These are phyloP conservation scores for Colletotrichum sp. DNA, from an alignment of 2,329 filamentous ascomycete species.

Conservation along the genomic window DNA sequence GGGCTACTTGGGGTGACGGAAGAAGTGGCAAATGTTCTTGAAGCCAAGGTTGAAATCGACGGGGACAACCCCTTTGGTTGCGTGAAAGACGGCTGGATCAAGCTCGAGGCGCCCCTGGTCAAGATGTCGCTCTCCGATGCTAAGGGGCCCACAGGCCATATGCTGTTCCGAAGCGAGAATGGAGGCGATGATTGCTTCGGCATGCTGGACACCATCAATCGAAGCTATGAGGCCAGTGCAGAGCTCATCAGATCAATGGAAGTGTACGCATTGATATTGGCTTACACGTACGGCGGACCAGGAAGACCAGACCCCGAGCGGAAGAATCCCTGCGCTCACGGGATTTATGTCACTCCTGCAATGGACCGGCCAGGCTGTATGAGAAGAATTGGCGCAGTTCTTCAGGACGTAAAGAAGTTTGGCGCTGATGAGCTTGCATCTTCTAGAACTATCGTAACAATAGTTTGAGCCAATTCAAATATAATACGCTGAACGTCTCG, in stretches of 20 bases:
- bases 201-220: not conserved
- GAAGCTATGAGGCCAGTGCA: not conserved
- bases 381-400: not conserved
- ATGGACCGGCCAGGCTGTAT: not conserved
- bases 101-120: slow-evolving; percentile 5
- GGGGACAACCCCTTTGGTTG: slow-evolving; percentile 15
- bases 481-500: not conserved
- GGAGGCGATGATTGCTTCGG: not conserved
- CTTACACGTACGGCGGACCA: not conserved
- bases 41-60: slow-evolving; percentile 2
- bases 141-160: not conserved
- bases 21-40: not conserved
- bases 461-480: not conserved
- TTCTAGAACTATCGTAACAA: not conserved
- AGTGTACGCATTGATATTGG: not conserved
- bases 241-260: not conserved
- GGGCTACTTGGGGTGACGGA: not conserved
- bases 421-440: not conserved
- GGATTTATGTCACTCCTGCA: not conserved
- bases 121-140: not conserved
- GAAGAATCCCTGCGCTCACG: not conserved
- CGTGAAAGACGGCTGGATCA: slow-evolving; percentile 9
- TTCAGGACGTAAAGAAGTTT: not conserved
- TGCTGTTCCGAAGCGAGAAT: not conserved
- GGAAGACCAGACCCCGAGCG: not conserved